Percentiles rank a stretch among this genome's conserved stretches.
Conservation (phyloP, 345 rosid species). For the Erysimum cheiranthoides region DNA sequence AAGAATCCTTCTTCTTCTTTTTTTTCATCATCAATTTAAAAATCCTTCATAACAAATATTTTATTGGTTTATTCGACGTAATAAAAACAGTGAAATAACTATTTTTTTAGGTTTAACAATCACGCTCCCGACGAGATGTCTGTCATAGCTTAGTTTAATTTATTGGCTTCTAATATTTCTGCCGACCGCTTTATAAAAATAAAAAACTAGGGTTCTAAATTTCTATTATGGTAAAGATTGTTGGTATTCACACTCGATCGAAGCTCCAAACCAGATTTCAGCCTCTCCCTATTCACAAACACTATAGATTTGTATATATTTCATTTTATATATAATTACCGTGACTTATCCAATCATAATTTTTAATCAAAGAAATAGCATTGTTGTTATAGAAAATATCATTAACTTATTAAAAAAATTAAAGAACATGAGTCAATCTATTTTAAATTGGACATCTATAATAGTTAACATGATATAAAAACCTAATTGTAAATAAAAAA, state of each 20-base stretch:
- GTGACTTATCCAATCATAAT: not conserved
- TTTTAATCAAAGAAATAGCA: too few relatives aligned
- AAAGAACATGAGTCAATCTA: too few relatives aligned
- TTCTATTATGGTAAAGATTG: conserved; percentile 7
- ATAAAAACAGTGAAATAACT: not conserved
- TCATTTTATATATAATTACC: not conserved
- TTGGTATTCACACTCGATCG: too few relatives aligned
- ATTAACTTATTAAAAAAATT: too few relatives aligned
- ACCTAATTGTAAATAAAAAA: too few relatives aligned
- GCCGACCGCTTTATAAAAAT: conserved; percentile 8
- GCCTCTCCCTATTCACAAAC: not conserved
- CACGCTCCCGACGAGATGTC: not conserved
- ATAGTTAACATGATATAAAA: too few relatives aligned
- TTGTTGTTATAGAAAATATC: too few relatives aligned
- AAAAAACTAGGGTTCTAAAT: not conserved
- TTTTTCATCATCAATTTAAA: too few relatives aligned
- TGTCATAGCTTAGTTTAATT: conserved; percentile 6
- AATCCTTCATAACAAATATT: not conserved
- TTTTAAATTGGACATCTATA: too few relatives aligned
- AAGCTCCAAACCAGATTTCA: not conserved
- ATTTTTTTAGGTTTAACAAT: conserved; percentile 14
- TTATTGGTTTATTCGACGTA: not conserved
- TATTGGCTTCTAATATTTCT: not conserved
- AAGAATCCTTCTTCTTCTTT: too few relatives aligned
- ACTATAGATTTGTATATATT: not conserved